Evolutionary conservation across 352 stramenopile species (phyloP).

Genomic region (Elongisporangium prolatum): DNA sequence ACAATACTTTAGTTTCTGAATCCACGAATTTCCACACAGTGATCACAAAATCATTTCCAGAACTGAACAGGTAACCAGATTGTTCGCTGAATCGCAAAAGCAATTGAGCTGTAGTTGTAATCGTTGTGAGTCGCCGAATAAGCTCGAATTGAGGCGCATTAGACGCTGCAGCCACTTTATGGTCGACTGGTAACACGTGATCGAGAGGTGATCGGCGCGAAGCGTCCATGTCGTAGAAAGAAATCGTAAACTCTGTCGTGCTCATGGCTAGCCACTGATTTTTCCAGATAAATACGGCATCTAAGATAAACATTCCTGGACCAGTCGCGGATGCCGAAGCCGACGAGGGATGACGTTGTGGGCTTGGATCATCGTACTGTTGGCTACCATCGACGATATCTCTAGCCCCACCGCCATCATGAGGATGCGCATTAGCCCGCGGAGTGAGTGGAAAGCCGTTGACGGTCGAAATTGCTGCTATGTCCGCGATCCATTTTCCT

Average conservation of each 20-base stretch:
- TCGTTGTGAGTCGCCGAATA: slow-evolving; percentile 49
- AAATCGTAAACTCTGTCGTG: slow-evolving; percentile 75
- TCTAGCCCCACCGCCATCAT: not conserved
- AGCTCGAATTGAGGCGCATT: slow-evolving; percentile 29
- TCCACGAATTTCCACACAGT: slow-evolving; percentile 72
- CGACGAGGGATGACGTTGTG: slow-evolving; percentile 4
- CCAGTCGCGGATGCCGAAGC: slow-evolving; percentile 1
- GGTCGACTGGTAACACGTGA: slow-evolving; percentile 7
- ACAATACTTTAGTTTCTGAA: slow-evolving; percentile 46
- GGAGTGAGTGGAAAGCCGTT: slow-evolving; percentile 7
- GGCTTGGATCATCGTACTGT: slow-evolving; percentile 2
- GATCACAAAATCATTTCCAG: slow-evolving; percentile 64
- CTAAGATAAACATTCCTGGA: slow-evolving; percentile 50
- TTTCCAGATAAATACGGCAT: slow-evolving; percentile 58
- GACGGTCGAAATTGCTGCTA: slow-evolving; percentile 19
- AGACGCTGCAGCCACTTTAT: slow-evolving; percentile 6
- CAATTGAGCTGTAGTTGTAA: slow-evolving; percentile 52
- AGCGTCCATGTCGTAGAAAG: slow-evolving; percentile 79
- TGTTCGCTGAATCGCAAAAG: slow-evolving; percentile 63
- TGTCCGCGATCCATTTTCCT: slow-evolving; percentile 47
- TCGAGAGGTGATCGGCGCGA: slow-evolving; percentile 21
- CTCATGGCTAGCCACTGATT: slow-evolving; percentile 62
- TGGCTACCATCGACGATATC: not conserved
- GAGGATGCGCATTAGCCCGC: slow-evolving; percentile 4
- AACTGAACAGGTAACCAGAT: slow-evolving; percentile 42